Evolutionary conservation across 129 eudicot genomes (phyloP).

Genomic region (Chrysanthemum lavandulifolium): DNA sequence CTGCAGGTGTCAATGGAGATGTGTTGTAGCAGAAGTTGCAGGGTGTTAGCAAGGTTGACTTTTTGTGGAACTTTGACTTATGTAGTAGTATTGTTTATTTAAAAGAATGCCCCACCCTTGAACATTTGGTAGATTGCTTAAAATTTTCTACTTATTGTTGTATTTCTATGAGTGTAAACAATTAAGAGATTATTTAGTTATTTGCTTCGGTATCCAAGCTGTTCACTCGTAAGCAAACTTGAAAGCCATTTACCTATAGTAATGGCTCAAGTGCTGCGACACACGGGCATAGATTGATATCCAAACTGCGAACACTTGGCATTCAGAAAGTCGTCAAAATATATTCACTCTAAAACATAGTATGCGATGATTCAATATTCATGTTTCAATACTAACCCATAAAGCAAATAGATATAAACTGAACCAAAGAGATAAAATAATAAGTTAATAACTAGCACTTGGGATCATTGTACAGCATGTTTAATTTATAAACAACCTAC

Average conservation of each 20-base stretch:
- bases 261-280: not conserved
- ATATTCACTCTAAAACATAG: too few relatives aligned
- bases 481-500: too few relatives aligned
- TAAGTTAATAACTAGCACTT: too few relatives aligned
- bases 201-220: constrained; percentile 2
- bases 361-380: too few relatives aligned
- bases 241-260: too few relatives aligned
- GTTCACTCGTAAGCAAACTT: not conserved
- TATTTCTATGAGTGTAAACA: not conserved
- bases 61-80: constrained; percentile 18
- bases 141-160: not conserved
- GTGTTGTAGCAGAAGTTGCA: constrained; percentile 20
- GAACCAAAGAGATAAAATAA: too few relatives aligned
- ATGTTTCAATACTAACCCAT: too few relatives aligned
- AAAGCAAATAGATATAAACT: too few relatives aligned
- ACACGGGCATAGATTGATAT: not conserved
- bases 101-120: constrained; percentile 15
- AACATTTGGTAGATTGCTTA: constrained; percentile 1
- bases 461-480: too few relatives aligned
- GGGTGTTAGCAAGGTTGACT: not conserved
- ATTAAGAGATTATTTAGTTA: not conserved
- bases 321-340: too few relatives aligned
- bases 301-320: too few relatives aligned
- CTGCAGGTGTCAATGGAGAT: constrained; percentile 24
- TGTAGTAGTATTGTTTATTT: constrained; percentile 11